These are phyloP conservation scores for Russula sp. DNA, from an alignment of 768 basidiomycete species.

Conservation along the genomic window DNA sequence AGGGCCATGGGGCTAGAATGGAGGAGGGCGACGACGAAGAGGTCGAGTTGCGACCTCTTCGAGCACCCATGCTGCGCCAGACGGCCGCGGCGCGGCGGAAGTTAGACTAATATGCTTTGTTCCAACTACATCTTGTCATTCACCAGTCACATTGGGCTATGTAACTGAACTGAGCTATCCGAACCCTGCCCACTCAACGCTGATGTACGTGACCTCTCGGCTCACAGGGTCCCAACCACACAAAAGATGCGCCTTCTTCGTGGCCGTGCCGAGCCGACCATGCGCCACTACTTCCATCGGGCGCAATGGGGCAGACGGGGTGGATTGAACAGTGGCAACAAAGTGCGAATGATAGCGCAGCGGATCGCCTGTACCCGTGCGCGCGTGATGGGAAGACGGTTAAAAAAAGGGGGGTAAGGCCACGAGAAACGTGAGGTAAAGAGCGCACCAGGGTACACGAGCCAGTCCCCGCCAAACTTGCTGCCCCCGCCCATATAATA, in stretches of 20 bases:
- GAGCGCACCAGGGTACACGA: slow-evolving; percentile 86
- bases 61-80: slow-evolving; percentile 7
- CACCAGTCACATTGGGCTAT: background rate
- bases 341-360: slow-evolving; percentile 97
- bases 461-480: slow-evolving; percentile 92
- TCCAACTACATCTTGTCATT: background rate
- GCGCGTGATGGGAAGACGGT: too few relatives aligned
- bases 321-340: slow-evolving; percentile 71
- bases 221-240: slow-evolving; percentile 80
- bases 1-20: slow-evolving; percentile 40
- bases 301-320: slow-evolving; percentile 48
- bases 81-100: slow-evolving; percentile 8
- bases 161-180: slow-evolving; percentile 38
- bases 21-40: slow-evolving; percentile 50
- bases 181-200: slow-evolving; percentile 89
- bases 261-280: slow-evolving; percentile 91
- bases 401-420: background rate
- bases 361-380: slow-evolving; percentile 62
- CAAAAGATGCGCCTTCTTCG: slow-evolving; percentile 91
- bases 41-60: slow-evolving; percentile 19
- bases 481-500: slow-evolving; percentile 86
- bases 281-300: slow-evolving; percentile 96
- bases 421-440: background rate
- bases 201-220: slow-evolving; percentile 61
- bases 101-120: slow-evolving; percentile 8